phyloP scores from a whole-genome alignment of 306 rosid species.

The Inga leiocalycina region DNA sequence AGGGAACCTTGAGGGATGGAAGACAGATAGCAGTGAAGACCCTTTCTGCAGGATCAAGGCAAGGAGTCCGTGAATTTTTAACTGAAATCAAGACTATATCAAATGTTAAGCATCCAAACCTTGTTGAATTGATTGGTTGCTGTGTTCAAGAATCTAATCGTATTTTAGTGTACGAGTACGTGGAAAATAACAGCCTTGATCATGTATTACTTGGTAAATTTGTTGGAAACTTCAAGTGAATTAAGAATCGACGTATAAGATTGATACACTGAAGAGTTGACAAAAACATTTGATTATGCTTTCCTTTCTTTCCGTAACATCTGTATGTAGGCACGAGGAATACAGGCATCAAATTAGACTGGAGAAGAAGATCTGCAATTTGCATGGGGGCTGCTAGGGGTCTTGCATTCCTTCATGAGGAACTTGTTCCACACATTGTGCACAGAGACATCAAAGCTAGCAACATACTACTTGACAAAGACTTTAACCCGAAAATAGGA shows the following conservation, averaged over 20 bases:
- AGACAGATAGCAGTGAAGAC: conserved; percentile 78
- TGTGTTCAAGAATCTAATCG: conserved; percentile 71
- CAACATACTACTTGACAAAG: conserved; percentile 76
- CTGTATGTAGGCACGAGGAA: conserved; percentile 51
- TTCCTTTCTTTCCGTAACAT: not conserved
- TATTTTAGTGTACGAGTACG: conserved; percentile 79
- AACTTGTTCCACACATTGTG: conserved; percentile 79
- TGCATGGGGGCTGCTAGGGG: conserved; percentile 81
- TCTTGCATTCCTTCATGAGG: conserved; percentile 92
- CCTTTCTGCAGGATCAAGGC: conserved; percentile 85
- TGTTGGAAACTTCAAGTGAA: conserved; percentile 16
- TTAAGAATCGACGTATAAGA: conserved; percentile 23
- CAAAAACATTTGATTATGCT: not conserved
- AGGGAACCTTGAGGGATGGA: conserved; percentile 81
- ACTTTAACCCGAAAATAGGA: conserved; percentile 85
- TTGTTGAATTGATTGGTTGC: conserved; percentile 90
- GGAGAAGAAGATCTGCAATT: conserved; percentile 81
- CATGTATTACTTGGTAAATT: conserved; percentile 70
- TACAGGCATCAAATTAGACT: conserved; percentile 53
- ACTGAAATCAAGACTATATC: conserved; percentile 78
- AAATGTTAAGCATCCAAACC: conserved; percentile 81
- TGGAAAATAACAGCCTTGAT: conserved; percentile 82
- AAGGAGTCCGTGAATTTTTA: conserved; percentile 84
- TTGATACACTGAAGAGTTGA: conserved; percentile 9
- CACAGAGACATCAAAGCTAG: conserved; percentile 98